phyloP scores from a whole-genome alignment of 306 rosid genomes.

The Castanopsis chinensis region DNA sequence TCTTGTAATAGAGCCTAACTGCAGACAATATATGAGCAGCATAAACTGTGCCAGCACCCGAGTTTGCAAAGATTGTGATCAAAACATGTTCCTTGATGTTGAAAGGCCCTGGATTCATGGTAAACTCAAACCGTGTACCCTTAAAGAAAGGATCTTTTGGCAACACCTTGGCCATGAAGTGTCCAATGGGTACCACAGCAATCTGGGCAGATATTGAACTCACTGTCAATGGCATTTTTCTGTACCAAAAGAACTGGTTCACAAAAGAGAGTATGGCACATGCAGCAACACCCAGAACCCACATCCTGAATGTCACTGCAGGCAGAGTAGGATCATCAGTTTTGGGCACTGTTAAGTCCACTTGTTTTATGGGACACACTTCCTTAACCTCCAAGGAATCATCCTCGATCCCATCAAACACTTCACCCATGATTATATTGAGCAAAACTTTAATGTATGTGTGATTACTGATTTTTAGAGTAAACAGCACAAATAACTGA shows the following conservation, averaged over 20 bases:
- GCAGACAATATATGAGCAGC: constrained; percentile 80
- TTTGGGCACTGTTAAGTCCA: constrained; percentile 72
- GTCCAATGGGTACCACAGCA: constrained; percentile 90
- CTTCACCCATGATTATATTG: constrained; percentile 4
- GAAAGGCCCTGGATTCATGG: constrained; percentile 81
- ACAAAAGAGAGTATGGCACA: constrained; percentile 71
- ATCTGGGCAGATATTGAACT: constrained; percentile 75
- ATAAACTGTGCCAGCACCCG: constrained; percentile 69
- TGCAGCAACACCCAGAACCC: constrained; percentile 66
- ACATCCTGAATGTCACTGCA: constrained; percentile 76
- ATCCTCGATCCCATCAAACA: constrained; percentile 1
- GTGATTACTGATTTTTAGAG: too few species aligned
- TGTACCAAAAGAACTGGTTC: constrained; percentile 91
- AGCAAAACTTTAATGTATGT: neutral
- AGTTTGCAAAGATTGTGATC: constrained; percentile 80
- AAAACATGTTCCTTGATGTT: constrained; percentile 86
- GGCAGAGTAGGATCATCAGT: constrained; percentile 72
- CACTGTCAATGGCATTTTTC: constrained; percentile 63
- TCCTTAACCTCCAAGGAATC: constrained; percentile 20
- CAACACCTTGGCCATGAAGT: constrained; percentile 63
- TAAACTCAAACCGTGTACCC: constrained; percentile 53
- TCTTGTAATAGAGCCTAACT: constrained; percentile 62
- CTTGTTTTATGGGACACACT: constrained; percentile 54
- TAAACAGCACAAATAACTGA: too few species aligned
- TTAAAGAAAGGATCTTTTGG: constrained; percentile 48